Evolutionary conservation across 2,329 filamentous ascomycete genomes (phyloP), one percentile per base, ranked within the genome.

Genomic region (Seiridium cupressi): DNA sequence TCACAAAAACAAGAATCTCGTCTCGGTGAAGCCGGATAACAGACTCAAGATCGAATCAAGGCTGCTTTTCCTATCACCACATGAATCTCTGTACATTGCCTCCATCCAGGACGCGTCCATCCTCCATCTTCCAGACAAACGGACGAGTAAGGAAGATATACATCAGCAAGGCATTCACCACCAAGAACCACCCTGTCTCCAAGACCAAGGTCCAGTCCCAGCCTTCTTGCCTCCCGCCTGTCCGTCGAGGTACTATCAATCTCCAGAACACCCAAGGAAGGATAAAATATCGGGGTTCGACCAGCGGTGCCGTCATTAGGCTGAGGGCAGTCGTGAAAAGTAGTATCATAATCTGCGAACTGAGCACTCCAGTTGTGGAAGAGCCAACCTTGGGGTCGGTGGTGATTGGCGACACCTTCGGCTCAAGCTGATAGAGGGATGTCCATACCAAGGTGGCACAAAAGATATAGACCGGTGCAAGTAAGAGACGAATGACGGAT

Each of bases 231-330:
- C 8, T 47, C 40, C 36, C 38, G 47, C 35, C 5, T 38, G 55
- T 47, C 26, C 44, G 74, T 34, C 26, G 11, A 0, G 92, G 92
- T 0, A 96, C 77, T 68, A 96, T 84, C 6, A 98, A 76, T 1
- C 95, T 84, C 92, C 93, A 98, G 68, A 97, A 88, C 7, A 97
- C 84, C 92, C 93, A 99, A 0, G 94, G 93, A 10, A 97, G 82
- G 71, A 99, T 96, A 74, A 97, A 97, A 75, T 99, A 99, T 11
- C 95, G 86, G 11, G 95, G 95, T 73, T 99, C 95, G 8, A 99
- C 94, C 0, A 99, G 83, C 0, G 95, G 93, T 0, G 95, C 93
- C 0, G 92, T 95, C 58, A 97, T 78, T 10, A 99, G 84, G 0
- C 91, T 94, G 3, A 97, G 80, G 0, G 89, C 71, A 0, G 93